phyloP scores from a whole-genome alignment of 208 protist species.

The Sergeia podlipaevii region DNA sequence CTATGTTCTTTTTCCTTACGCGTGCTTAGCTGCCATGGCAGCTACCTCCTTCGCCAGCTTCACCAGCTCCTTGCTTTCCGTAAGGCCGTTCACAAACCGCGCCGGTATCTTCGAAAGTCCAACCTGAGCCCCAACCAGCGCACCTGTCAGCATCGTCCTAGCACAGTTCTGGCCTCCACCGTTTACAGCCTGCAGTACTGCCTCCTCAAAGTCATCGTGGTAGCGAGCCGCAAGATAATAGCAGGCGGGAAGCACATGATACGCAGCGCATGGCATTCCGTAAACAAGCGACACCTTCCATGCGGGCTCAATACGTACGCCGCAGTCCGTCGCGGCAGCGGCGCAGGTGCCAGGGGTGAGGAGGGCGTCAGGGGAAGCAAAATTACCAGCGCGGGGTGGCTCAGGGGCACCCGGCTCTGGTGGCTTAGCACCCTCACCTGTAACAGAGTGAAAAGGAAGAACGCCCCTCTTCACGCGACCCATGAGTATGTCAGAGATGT shows the following conservation, averaged over 20 bases:
- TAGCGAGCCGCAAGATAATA: slow-evolving; percentile 40
- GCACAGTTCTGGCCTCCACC: slow-evolving; percentile 34
- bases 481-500: slow-evolving; percentile 20
- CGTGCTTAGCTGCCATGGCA: background rate
- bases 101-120: slow-evolving; percentile 21
- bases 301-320: slow-evolving; percentile 28
- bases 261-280: slow-evolving; percentile 30
- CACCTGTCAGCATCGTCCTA: slow-evolving; percentile 27
- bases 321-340: slow-evolving; percentile 13
- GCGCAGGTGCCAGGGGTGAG: slow-evolving; percentile 31
- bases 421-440: slow-evolving; percentile 10
- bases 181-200: slow-evolving; percentile 29
- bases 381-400: slow-evolving; percentile 20
- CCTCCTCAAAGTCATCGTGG: slow-evolving; percentile 23
- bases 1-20: no score
- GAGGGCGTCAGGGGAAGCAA: slow-evolving; percentile 28
- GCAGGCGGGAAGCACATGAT: slow-evolving; percentile 27
- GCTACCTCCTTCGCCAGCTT: slow-evolving; percentile 22
- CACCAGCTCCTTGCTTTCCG: slow-evolving; percentile 21
- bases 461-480: slow-evolving; percentile 18
- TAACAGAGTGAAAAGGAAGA: slow-evolving; percentile 28
- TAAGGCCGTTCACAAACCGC: slow-evolving; percentile 27
- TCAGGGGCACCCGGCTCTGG: slow-evolving; percentile 14
- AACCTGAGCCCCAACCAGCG: slow-evolving; percentile 29
- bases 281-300: slow-evolving; percentile 23